A percentile compares a stretch with the other conserved stretches of the same genome.
phyloP scores from a whole-genome alignment of 2,329 filamentous ascomycete species.

The Daldinia sp. region DNA sequence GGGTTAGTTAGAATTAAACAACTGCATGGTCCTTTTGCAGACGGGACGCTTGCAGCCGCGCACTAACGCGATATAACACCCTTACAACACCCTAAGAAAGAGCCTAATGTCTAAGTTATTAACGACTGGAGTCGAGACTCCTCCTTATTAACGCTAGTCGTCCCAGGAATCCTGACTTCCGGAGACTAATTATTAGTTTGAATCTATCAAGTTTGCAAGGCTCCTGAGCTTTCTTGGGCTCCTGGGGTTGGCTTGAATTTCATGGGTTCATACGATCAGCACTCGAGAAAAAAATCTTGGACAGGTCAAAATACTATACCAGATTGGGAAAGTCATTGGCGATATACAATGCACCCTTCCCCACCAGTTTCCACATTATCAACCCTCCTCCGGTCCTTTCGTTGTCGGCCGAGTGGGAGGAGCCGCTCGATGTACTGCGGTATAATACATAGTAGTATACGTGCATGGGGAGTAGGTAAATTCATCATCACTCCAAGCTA shows the following conservation, averaged over 20 bases:
- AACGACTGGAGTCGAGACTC: slow-evolving; percentile 27
- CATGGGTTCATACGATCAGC: slow-evolving; percentile 29
- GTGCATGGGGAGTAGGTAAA: slow-evolving; percentile 1
- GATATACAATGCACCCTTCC: slow-evolving; percentile 25
- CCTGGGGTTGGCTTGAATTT: no score
- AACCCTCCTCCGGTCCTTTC: slow-evolving; percentile 16
- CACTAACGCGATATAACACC: no score
- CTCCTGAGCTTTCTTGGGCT: no score
- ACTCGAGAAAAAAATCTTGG: slow-evolving; percentile 29
- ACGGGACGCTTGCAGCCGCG: slow-evolving; percentile 35
- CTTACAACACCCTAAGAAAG: slow-evolving; percentile 18
- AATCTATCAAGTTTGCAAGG: slow-evolving; percentile 11
- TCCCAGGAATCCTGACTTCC: slow-evolving; percentile 20
- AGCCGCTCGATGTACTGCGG: slow-evolving; percentile 22
- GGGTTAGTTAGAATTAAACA: slow-evolving; percentile 17
- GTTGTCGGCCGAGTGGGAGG: slow-evolving; percentile 24
- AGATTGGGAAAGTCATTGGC: slow-evolving; percentile 24
- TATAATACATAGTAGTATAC: neutral
- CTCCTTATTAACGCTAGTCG: slow-evolving; percentile 15
- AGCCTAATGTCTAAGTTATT: slow-evolving; percentile 27
- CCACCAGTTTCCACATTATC: slow-evolving; percentile 33
- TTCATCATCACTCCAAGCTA: slow-evolving; percentile 7
- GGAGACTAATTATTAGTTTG: slow-evolving; percentile 24
- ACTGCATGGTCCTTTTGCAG: slow-evolving; percentile 45
- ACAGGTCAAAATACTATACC: slow-evolving; percentile 22